Evolutionary conservation across 192 early-diverging fungal species (phyloP), one percentile per base, ranked within the genome.

Genomic region (Dissophora ornata): DNA sequence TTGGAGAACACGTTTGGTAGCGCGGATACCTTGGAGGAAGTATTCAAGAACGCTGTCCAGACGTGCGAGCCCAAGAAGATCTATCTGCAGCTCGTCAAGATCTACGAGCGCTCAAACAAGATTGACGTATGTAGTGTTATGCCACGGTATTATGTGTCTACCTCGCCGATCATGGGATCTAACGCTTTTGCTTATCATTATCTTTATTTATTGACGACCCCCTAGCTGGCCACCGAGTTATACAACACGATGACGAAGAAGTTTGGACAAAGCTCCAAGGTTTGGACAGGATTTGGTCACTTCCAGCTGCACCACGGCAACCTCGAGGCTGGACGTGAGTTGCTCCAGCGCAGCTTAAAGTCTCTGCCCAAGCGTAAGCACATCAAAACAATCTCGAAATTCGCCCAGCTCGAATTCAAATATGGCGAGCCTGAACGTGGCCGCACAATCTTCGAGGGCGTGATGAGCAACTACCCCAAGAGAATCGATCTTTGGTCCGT

Each of bases 351-450:
- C 25, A 84, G 87, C 21, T 82, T 98, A 60, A 88, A 93, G 80
- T 86, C 87, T 25, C 83, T 99, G 50, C 92, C 96, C 60, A 98
- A 98, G 81, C 90, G 93, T 57, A 95, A 99, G 83, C 96, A 98
- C 74, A 84, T 97, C 79, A 94, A 99, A 81, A 92, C 92, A 16
- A 93, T 97, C 54, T 88, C 89, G 49, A 94, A 97, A 81, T 98
- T 98, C 87, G 98, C 91, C 2, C 94, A 96, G 79, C 88, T 98
- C 85, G 98, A 99, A 85, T 98, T 98, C 86, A 95, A 95, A 83
- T 84, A 93, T 62, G 98, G 98, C 34, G 96, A 98, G 79, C 84
- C 94, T 24, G 98, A 99, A 79, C 92, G 97, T 69, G 98, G 96
- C 13, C 90, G 98, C 40, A 99, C 98, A 0, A 91, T 99, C 67